phyloP scores from a whole-genome alignment of 2,329 filamentous ascomycete genomes.

The Microdochium nivale region DNA sequence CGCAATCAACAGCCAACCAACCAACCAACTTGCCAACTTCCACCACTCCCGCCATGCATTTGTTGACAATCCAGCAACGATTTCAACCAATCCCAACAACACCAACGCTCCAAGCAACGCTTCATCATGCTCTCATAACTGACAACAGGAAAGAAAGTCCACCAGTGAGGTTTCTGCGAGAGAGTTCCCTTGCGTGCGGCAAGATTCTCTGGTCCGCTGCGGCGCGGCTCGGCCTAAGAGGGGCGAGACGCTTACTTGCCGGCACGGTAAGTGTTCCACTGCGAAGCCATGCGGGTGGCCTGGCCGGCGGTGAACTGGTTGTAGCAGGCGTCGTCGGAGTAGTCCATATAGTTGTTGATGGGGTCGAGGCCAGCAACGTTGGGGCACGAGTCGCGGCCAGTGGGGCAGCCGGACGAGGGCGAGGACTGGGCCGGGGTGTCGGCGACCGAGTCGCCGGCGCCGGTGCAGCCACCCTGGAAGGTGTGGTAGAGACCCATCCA shows the following conservation, averaged over 20 bases:
- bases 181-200: too few species aligned
- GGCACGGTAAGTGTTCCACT: neutral
- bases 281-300: conserved; percentile 12
- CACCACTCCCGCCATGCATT: too few species aligned
- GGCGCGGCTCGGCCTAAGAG: too few species aligned
- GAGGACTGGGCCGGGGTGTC: conserved; percentile 30
- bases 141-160: too few species aligned
- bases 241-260: neutral
- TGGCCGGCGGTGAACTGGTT: conserved; percentile 28
- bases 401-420: conserved; percentile 25
- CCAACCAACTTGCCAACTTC: too few species aligned
- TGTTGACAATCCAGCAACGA: too few species aligned
- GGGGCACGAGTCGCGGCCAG: conserved; percentile 23
- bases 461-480: conserved; percentile 32
- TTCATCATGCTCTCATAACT: too few species aligned
- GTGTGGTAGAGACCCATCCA: conserved; percentile 30
- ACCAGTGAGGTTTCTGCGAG: too few species aligned
- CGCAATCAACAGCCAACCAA: too few species aligned
- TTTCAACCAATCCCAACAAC: too few species aligned
- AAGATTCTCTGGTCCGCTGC: too few species aligned
- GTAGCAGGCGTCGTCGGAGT: conserved; percentile 29
- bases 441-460: conserved; percentile 23
- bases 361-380: conserved; percentile 18
- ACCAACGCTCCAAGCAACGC: too few species aligned
- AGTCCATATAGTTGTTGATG: conserved; percentile 28